A percentile compares a stretch with the other conserved stretches of the same genome.
Evolutionary conservation across 176 grass and related monocot genomes (phyloP).

Genomic region (Aegilops longissima): DNA sequence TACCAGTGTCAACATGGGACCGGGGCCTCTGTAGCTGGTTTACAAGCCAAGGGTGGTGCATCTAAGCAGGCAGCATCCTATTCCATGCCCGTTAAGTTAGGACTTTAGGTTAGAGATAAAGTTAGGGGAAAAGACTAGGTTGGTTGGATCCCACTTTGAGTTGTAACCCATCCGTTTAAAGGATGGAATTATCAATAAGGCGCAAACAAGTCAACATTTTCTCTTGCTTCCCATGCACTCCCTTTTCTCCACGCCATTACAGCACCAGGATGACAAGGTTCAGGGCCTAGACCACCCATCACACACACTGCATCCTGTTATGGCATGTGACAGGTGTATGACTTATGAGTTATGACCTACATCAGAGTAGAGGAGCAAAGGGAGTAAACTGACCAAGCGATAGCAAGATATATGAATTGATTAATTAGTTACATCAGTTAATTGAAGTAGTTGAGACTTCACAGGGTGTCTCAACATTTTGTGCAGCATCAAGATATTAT

Average conservation of each 20-base stretch:
- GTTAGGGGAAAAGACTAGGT: neutral
- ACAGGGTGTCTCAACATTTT: neutral
- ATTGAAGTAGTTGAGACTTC: constrained; percentile 29
- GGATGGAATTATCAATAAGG: neutral
- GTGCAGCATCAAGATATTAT: neutral
- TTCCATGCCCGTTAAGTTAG: neutral
- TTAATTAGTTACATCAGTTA: constrained; percentile 4
- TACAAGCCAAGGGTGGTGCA: neutral
- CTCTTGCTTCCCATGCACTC: neutral
- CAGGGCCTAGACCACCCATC: neutral
- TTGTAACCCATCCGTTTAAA: neutral
- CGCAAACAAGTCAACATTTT: neutral
- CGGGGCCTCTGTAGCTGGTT: neutral
- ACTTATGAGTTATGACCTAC: neutral
- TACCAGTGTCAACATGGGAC: neutral
- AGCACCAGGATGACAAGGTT: neutral
- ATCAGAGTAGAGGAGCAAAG: constrained; percentile 10
- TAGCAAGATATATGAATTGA: constrained; percentile 16
- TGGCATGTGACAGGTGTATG: neutral
- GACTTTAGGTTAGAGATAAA: neutral
- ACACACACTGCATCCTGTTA: neutral
- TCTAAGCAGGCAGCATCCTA: neutral
- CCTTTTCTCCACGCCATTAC: neutral
- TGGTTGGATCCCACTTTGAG: neutral
- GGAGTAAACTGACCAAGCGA: constrained; percentile 8